These are phyloP conservation scores for Venturia oleaginea DNA, from an alignment of 2,329 filamentous ascomycete species.

Conservation along the genomic window DNA sequence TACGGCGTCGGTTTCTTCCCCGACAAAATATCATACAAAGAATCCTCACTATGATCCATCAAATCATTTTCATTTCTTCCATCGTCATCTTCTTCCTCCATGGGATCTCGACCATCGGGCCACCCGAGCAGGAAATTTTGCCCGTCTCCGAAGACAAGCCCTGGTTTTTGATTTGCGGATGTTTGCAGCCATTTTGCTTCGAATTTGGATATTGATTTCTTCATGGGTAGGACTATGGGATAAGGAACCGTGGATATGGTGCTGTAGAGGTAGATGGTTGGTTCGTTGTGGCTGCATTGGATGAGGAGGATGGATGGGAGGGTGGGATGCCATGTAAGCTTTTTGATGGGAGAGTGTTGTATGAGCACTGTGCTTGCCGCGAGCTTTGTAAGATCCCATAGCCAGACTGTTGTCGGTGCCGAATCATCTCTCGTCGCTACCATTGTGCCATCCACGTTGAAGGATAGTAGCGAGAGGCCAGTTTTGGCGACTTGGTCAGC, in stretches of 20 bases:
- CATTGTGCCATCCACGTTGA: constrained; percentile 28
- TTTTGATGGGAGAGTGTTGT: constrained; percentile 36
- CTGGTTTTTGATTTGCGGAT: constrained; percentile 23
- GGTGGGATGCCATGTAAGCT: constrained; percentile 35
- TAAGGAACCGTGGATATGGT: constrained; percentile 15
- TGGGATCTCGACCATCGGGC: constrained; percentile 31
- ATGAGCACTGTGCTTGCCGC: constrained; percentile 32
- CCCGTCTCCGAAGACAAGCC: constrained; percentile 28
- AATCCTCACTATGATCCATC: constrained; percentile 32
- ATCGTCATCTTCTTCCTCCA: constrained; percentile 20
- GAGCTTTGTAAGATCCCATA: constrained; percentile 36
- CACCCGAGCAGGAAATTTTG: constrained; percentile 31
- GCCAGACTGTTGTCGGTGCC: constrained; percentile 37
- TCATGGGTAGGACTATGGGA: constrained; percentile 18
- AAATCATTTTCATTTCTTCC: constrained; percentile 24
- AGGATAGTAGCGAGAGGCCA: constrained; percentile 29
- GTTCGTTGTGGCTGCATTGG: constrained; percentile 32
- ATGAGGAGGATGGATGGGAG: constrained; percentile 31
- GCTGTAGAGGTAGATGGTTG: constrained; percentile 32
- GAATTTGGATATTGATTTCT: constrained; percentile 17
- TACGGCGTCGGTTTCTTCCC: constrained; percentile 26
- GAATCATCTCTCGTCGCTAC: constrained; percentile 31
- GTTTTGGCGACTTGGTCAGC: constrained; percentile 25
- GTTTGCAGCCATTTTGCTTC: constrained; percentile 24
- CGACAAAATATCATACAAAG: constrained; percentile 38